A percentile compares a stretch with the other conserved stretches of the same genome.
These are phyloP conservation scores for Leptographium lundbergii DNA, from an alignment of 2,329 filamentous ascomycete species.

Conservation along the genomic window DNA sequence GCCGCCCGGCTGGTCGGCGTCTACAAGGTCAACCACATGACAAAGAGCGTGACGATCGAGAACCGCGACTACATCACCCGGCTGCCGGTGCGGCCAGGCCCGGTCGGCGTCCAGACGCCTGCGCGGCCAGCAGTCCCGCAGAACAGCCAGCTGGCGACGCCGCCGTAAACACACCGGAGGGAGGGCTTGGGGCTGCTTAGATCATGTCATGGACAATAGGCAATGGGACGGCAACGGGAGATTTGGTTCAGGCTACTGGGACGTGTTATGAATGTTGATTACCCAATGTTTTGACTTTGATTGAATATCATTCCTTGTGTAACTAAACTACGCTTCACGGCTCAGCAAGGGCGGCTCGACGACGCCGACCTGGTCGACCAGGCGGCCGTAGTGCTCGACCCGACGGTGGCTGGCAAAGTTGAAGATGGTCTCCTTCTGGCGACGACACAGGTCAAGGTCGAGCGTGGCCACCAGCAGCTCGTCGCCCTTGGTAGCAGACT, in stretches of 20 bases:
- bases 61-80: conserved; percentile 62
- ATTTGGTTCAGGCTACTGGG: too few species aligned
- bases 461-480: conserved; percentile 38
- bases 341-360: conserved; percentile 15
- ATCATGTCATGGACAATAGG: neutral
- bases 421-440: conserved; percentile 35
- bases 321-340: neutral
- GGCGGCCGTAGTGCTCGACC: conserved; percentile 28
- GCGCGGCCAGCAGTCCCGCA: conserved; percentile 5
- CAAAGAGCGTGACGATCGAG: conserved; percentile 81
- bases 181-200: neutral
- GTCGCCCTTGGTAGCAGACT: conserved; percentile 33
- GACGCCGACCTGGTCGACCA: conserved; percentile 26
- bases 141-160: conserved; percentile 8
- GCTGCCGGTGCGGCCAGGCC: conserved; percentile 1
- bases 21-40: conserved; percentile 99
- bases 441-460: conserved; percentile 32
- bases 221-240: too few species aligned
- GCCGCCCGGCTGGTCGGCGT: conserved; percentile 91
- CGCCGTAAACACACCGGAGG: conserved; percentile 4
- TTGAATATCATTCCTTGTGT: neutral
- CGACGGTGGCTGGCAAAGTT: conserved; percentile 30
- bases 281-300: neutral
- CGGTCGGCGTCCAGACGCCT: conserved; percentile 2
- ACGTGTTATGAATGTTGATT: too few species aligned